Percentiles rank a stretch among this genome's conserved stretches.
Evolutionary conservation across 2,329 filamentous ascomycete genomes (phyloP).

Genomic region (Teratosphaeria destructans): DNA sequence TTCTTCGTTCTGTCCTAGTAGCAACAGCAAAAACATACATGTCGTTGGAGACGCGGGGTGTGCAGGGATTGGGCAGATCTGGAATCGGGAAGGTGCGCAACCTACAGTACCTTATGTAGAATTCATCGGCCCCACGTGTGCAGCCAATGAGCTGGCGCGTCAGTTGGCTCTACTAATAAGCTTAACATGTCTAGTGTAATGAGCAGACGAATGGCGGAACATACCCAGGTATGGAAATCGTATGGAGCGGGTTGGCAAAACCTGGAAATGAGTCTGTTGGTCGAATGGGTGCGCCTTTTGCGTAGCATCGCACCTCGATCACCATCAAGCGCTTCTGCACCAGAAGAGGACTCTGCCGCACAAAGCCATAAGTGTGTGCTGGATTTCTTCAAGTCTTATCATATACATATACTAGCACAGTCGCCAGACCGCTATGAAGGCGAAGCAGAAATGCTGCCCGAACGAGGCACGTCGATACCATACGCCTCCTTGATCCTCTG

Average conservation of each 20-base stretch:
- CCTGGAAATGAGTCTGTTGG: too few species aligned
- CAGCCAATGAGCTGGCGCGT: too few species aligned
- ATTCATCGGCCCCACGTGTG: too few species aligned
- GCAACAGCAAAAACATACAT: not conserved
- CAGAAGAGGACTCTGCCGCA: not conserved
- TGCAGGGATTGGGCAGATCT: not conserved
- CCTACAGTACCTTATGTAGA: not conserved
- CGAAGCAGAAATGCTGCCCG: not conserved
- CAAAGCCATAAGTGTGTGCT: not conserved
- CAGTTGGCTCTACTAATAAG: too few species aligned
- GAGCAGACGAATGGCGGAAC: too few species aligned
- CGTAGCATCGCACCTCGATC: too few species aligned
- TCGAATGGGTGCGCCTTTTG: too few species aligned
- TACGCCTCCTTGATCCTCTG: slow-evolving; percentile 78
- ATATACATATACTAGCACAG: not conserved
- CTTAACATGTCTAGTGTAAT: too few species aligned
- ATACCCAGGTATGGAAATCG: too few species aligned
- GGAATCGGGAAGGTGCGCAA: not conserved
- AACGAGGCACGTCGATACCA: slow-evolving; percentile 59
- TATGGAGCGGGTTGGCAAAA: too few species aligned
- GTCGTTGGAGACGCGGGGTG: not conserved
- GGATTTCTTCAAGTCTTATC: not conserved
- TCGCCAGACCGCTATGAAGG: not conserved
- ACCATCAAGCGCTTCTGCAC: too few species aligned
- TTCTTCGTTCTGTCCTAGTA: not conserved